A percentile compares a stretch with the other conserved stretches of the same genome.
Evolutionary conservation across 371 early-diverging fungal species (phyloP).

Genomic region (Rhizopus stolonifer): DNA sequence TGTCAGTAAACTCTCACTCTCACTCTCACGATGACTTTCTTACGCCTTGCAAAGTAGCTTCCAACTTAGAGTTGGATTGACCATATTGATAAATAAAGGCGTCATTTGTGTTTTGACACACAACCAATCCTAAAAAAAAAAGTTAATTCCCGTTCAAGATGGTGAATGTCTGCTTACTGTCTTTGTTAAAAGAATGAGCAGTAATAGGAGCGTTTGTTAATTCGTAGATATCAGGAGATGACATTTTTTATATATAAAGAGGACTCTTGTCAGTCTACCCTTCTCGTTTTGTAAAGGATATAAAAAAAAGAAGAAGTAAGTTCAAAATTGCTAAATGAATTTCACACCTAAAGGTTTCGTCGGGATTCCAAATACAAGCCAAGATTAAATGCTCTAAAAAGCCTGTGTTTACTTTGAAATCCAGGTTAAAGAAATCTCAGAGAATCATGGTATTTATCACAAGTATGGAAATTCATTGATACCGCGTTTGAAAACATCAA

Average conservation of each 20-base stretch:
- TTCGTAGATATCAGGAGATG: slow-evolving; percentile 60
- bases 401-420: too few species aligned
- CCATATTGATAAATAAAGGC: slow-evolving; percentile 83
- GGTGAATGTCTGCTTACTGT: slow-evolving; percentile 45
- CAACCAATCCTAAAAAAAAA: slow-evolving; percentile 73
- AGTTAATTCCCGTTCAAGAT: background rate
- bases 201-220: slow-evolving; percentile 79
- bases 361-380: too few species aligned
- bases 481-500: too few species aligned
- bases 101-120: slow-evolving; percentile 88
- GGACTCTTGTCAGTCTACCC: slow-evolving; percentile 56
- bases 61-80: slow-evolving; percentile 60
- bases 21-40: slow-evolving; percentile 6
- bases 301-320: background rate
- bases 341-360: too few species aligned
- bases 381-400: too few species aligned
- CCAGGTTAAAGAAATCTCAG: too few species aligned
- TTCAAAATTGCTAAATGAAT: too few species aligned
- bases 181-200: slow-evolving; percentile 90
- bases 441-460: too few species aligned
- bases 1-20: background rate
- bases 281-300: background rate
- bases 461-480: too few species aligned
- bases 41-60: slow-evolving; percentile 76
- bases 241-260: slow-evolving; percentile 41